Percentiles rank a stretch among this genome's conserved stretches.
phyloP scores from a whole-genome alignment of 2,329 filamentous ascomycete genomes.

The Aspergillaceae sp. region DNA sequence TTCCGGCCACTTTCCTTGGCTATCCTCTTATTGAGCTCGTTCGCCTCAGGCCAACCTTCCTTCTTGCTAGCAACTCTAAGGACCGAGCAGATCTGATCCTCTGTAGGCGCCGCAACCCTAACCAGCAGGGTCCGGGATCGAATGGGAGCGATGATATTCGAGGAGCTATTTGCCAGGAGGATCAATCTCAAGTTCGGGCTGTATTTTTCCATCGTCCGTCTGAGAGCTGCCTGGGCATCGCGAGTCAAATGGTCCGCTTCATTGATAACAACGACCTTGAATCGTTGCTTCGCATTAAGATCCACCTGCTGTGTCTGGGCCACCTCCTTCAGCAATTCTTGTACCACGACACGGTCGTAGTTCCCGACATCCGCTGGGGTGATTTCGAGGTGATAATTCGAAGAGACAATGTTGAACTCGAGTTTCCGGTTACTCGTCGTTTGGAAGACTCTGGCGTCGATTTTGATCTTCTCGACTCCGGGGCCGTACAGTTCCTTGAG shows the following conservation, averaged over 20 bases:
- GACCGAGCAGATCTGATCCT: conserved; percentile 73
- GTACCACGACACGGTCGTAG: conserved; percentile 91
- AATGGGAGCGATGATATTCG: conserved; percentile 98
- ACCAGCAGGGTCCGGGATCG: conserved; percentile 84
- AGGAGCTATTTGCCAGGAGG: conserved; percentile 86
- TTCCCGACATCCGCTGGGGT: conserved; percentile 94
- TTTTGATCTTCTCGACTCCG: conserved; percentile 99
- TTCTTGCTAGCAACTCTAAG: conserved; percentile 59
- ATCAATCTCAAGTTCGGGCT: conserved; percentile 89
- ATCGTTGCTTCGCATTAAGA: conserved; percentile 75
- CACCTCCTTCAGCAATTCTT: conserved; percentile 93
- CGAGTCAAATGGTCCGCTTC: conserved; percentile 90
- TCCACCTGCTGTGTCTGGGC: conserved; percentile 99
- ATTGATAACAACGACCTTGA: conserved; percentile 99
- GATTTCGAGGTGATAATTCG: conserved; percentile 96
- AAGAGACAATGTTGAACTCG: conserved; percentile 97
- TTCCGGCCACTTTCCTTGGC: conserved; percentile 87
- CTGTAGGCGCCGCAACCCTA: conserved; percentile 78
- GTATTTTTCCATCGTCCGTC: conserved; percentile 99
- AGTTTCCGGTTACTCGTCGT: conserved; percentile 93
- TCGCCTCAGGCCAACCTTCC: conserved; percentile 72
- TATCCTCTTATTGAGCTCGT: conserved; percentile 71
- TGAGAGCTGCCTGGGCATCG: conserved; percentile 89
- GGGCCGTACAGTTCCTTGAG: conserved; percentile 91
- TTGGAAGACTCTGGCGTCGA: conserved; percentile 93